Conservation (phyloP, 306 rosid species). For the Oemleria cerasiformis region DNA sequence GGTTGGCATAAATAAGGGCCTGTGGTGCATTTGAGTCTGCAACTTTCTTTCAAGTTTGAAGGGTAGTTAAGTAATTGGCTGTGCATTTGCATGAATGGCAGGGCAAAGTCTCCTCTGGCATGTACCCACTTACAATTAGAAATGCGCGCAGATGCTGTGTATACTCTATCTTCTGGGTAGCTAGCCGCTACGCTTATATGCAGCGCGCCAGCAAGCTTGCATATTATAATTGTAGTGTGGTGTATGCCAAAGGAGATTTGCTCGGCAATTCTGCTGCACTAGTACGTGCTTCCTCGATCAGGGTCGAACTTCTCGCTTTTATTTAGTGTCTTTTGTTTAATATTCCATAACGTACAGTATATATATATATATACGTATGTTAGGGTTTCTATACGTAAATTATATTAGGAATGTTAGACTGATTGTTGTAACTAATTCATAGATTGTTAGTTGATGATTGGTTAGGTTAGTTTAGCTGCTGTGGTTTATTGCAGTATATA, state of each 20-base stretch:
- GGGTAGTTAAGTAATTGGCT: not conserved
- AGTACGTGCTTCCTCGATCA: not conserved
- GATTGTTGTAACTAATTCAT: no score
- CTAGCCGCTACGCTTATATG: no score
- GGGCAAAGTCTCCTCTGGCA: constrained; percentile 67
- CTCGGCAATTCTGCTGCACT: constrained; percentile 54
- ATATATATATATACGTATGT: no score
- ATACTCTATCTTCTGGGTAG: not conserved
- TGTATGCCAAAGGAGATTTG: constrained; percentile 71
- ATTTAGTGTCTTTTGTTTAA: no score
- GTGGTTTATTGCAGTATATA: no score
- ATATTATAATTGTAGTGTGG: constrained; percentile 20
- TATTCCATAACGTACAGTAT: no score
- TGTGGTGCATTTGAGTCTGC: not conserved
- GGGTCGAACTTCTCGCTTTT: no score
- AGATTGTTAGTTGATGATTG: no score
- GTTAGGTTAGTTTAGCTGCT: no score
- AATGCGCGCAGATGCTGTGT: not conserved
- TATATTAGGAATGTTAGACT: no score
- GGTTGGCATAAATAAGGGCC: constrained; percentile 9
- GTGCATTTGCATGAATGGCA: constrained; percentile 53
- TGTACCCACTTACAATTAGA: constrained; percentile 31
- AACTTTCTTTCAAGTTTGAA: not conserved
- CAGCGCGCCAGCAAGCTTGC: no score
- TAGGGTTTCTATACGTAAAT: no score